phyloP scores from a whole-genome alignment of 805 yeast species.

The Hanseniaspora singularis region DNA sequence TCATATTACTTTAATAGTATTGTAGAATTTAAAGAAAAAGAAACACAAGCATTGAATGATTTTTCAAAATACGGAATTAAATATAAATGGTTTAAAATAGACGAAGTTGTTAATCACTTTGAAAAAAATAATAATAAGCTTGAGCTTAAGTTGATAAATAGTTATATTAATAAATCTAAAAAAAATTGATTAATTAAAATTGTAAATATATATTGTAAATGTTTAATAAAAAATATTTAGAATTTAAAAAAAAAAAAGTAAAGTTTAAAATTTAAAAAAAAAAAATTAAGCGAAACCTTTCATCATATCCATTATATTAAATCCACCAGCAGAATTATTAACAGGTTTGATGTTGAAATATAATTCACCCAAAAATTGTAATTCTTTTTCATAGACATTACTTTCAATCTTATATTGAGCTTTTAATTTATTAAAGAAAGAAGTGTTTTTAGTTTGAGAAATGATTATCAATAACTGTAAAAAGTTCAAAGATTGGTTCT shows the following conservation, averaged over 20 bases:
- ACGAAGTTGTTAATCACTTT: not conserved
- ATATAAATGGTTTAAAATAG: not conserved
- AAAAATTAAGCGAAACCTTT: conserved; percentile 34
- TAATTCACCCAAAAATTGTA: conserved; percentile 46
- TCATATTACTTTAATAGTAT: not conserved
- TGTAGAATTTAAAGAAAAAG: not conserved
- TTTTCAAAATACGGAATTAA: not conserved
- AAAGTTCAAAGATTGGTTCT: conserved; percentile 47
- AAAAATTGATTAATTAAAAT: no score
- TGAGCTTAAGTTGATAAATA: not conserved
- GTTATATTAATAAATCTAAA: no score
- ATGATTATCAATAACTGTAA: conserved; percentile 53
- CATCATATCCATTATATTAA: conserved; percentile 61
- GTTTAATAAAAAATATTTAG: not conserved
- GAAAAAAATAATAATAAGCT: not conserved
- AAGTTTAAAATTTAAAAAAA: no score
- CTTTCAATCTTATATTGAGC: conserved; percentile 35
- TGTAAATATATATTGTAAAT: no score
- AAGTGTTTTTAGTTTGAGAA: conserved; percentile 42
- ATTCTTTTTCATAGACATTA: conserved; percentile 29
- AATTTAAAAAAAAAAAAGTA: no score
- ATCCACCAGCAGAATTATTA: conserved; percentile 26
- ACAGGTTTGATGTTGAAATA: conserved; percentile 48
- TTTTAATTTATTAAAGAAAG: conserved; percentile 43
- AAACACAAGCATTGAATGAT: not conserved